These are phyloP conservation scores for Powellomyces hirtus DNA, from an alignment of 192 early-diverging fungal species.

Conservation along the genomic window DNA sequence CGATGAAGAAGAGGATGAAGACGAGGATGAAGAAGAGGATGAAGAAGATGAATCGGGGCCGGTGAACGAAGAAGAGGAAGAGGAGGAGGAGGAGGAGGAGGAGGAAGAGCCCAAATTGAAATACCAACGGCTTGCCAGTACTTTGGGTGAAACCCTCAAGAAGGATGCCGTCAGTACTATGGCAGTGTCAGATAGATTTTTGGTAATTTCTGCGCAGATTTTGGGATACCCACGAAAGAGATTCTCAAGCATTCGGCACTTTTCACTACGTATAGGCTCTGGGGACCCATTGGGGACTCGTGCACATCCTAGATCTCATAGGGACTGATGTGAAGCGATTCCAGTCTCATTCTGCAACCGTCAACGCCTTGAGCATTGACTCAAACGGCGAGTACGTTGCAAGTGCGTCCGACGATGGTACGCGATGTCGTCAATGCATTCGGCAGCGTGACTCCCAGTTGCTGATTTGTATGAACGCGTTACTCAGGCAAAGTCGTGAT, in stretches of 20 bases:
- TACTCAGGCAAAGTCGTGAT: constrained; percentile 78
- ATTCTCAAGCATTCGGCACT: background rate
- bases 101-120: constrained; percentile 92
- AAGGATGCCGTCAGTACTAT: constrained; percentile 84
- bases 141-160: constrained; percentile 72
- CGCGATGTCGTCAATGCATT: background rate
- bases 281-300: constrained; percentile 88
- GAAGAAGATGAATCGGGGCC: constrained; percentile 46
- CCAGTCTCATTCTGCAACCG: constrained; percentile 77
- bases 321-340: constrained; percentile 89
- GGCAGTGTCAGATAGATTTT: constrained; percentile 77
- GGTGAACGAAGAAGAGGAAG: constrained; percentile 60
- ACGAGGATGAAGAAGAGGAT: constrained; percentile 13
- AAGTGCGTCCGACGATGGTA: constrained; percentile 90
- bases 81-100: constrained; percentile 62
- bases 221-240: background rate
- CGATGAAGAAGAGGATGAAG: constrained; percentile 10
- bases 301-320: constrained; percentile 87
- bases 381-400: constrained; percentile 81
- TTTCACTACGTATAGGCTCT: constrained; percentile 50
- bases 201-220: constrained; percentile 53
- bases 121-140: constrained; percentile 80
- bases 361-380: constrained; percentile 88
- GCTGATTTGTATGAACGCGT: background rate
- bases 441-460: no score